A percentile compares a stretch with the other conserved stretches of the same genome.
These are phyloP conservation scores for Pseudogymnoascus sp. DNA, from an alignment of 2,329 filamentous ascomycete species.

Conservation along the genomic window DNA sequence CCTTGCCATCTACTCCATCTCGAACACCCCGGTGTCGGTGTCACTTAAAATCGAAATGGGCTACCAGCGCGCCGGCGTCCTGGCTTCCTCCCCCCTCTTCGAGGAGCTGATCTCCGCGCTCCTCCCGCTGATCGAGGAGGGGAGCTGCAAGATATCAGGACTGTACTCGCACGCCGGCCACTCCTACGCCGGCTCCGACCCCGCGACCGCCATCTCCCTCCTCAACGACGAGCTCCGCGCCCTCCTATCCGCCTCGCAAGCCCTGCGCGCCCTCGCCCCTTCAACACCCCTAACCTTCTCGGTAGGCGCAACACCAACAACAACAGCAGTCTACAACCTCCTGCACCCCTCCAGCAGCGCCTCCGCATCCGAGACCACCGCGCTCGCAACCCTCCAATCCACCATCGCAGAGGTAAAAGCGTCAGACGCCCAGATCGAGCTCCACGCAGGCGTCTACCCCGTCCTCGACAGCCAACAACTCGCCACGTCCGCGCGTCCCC, in stretches of 20 bases:
- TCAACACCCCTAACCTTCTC: slow-evolving; percentile 44
- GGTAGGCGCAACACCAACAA: slow-evolving; percentile 70
- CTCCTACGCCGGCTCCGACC: slow-evolving; percentile 52
- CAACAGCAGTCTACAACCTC: slow-evolving; percentile 56
- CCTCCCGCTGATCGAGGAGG: slow-evolving; percentile 35
- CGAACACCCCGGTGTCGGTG: slow-evolving; percentile 51
- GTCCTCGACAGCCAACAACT: slow-evolving; percentile 73
- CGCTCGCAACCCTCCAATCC: slow-evolving; percentile 32
- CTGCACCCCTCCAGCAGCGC: slow-evolving; percentile 23
- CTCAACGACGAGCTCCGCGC: slow-evolving; percentile 53
- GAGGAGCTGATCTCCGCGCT: slow-evolving; percentile 38
- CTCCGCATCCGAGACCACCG: slow-evolving; percentile 19
- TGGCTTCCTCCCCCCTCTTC: slow-evolving; percentile 40
- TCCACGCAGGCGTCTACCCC: slow-evolving; percentile 72
- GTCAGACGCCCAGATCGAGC: slow-evolving; percentile 46
- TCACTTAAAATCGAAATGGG: slow-evolving; percentile 67
- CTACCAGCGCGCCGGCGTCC: slow-evolving; percentile 60
- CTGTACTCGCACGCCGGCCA: slow-evolving; percentile 69
- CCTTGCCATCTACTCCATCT: slow-evolving; percentile 52
- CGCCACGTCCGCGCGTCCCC: slow-evolving; percentile 55
- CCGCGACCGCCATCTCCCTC: slow-evolving; percentile 49
- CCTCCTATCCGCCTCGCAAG: slow-evolving; percentile 39
- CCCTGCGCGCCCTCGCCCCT: slow-evolving; percentile 20
- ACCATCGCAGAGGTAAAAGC: slow-evolving; percentile 33
- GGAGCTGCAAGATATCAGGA: slow-evolving; percentile 43